These are phyloP conservation scores for Basidiobolus meristosporus DNA, from an alignment of 371 early-diverging fungal genomes.

Conservation along the genomic window DNA sequence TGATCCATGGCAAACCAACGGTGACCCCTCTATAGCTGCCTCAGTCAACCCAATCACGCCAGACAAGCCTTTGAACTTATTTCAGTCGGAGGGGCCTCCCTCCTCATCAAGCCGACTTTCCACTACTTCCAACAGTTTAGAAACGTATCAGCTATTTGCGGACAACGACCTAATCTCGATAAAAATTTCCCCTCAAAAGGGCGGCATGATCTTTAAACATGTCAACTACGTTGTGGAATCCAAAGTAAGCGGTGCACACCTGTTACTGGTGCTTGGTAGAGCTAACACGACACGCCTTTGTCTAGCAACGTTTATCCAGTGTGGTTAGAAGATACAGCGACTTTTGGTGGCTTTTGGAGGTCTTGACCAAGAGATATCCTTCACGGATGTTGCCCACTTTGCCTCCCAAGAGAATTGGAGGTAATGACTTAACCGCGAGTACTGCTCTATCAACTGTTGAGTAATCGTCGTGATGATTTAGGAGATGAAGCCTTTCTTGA, in stretches of 20 bases:
- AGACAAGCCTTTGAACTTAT: slow-evolving; percentile 4
- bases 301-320: slow-evolving; percentile 24
- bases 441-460: background rate
- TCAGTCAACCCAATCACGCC: background rate
- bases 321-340: slow-evolving; percentile 71
- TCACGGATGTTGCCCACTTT: slow-evolving; percentile 45
- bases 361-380: slow-evolving; percentile 49
- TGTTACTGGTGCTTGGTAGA: slow-evolving; percentile 1
- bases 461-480: slow-evolving; percentile 6
- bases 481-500: slow-evolving; percentile 55
- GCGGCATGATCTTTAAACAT: slow-evolving; percentile 60
- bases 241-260: slow-evolving; percentile 10
- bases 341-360: slow-evolving; percentile 64
- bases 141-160: slow-evolving; percentile 1
- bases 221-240: slow-evolving; percentile 60
- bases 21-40: background rate
- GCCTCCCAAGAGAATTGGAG: slow-evolving; percentile 44
- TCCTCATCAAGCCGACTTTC: background rate
- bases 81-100: slow-evolving; percentile 1
- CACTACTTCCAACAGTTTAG: background rate
- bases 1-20: background rate
- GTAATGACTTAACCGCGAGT: slow-evolving; percentile 12
- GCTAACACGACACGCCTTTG: background rate
- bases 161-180: slow-evolving; percentile 28
- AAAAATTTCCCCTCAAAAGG: slow-evolving; percentile 50